Evolutionary conservation across 106 monocot genomes (phyloP), one percentile per base, ranked within the genome.

Genomic region (Dendrobium officinale): DNA sequence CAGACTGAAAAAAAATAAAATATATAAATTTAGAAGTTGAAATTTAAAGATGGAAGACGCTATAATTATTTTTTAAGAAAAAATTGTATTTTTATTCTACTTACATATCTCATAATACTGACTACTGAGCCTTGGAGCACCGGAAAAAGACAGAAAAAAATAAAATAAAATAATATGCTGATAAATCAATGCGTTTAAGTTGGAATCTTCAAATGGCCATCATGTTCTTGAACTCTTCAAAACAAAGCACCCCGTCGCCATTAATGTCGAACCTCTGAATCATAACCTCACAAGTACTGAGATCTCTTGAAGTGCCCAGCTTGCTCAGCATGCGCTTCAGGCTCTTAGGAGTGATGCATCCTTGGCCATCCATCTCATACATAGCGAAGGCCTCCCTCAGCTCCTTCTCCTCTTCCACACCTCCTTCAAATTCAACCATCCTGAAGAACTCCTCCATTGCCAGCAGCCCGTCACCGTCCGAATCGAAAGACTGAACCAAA

Each of bases 221-320:
- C 92, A 92, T 89, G 77, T 77, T 11, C 84, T 72, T 82, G 80
- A 92, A 92, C 79, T 92, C 91, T 4, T 92, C 91, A 27, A 89
- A 92, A 80, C 68, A 85, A 76, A 92, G 75, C 42, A 92, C 87
- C 0, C 89, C 92, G 41, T 92, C 92, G 4, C 87, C 84, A 58
- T 92, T 82, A 13, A 81, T 55, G 81, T 92, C 87, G 85, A 87
- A 92, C 55, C 79, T 51, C 17, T 42, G 33, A 77, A 79, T 85
- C 81, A 85, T 85, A 27, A 58, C 59, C 2, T 16, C 20, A 47
- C 85, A 85, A 19, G 81, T 78, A 9, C 24, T 56, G 7, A 78
- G 4, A 18, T 70, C 24, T 27, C 77, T 77, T 2, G 73, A 10
- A 4, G 22, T 6, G 13, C 85, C 85, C 8, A 81, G 61, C 37